Conservation (phyloP, 2,329 filamentous ascomycete genomes). For the Metarhizium humberi region DNA sequence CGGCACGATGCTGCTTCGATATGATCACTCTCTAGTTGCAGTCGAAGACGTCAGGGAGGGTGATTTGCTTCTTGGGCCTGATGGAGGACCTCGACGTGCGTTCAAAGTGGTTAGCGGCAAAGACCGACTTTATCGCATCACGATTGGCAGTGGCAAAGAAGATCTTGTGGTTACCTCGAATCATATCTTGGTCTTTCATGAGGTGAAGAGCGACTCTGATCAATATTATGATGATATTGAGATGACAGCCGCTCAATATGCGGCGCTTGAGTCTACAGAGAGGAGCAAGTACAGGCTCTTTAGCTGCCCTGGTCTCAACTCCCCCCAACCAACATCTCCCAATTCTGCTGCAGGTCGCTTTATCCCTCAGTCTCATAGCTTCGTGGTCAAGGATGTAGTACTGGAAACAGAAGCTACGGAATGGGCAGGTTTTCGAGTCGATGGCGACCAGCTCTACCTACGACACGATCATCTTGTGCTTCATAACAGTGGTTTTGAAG, state of each 20-base stretch:
- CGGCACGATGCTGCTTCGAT: slow-evolving; percentile 32
- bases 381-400: slow-evolving; percentile 29
- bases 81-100: slow-evolving; percentile 34
- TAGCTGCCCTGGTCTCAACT: slow-evolving; percentile 21
- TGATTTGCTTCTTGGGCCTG: slow-evolving; percentile 38
- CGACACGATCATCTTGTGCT: slow-evolving; percentile 22
- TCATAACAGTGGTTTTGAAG: slow-evolving; percentile 37
- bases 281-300: slow-evolving; percentile 26
- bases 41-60: slow-evolving; percentile 40
- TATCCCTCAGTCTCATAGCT: slow-evolving; percentile 21
- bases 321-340: slow-evolving; percentile 11
- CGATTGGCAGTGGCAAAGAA: slow-evolving; percentile 29
- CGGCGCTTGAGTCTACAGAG: slow-evolving; percentile 26
- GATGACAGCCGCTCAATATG: slow-evolving; percentile 36
- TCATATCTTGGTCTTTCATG: slow-evolving; percentile 37
- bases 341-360: slow-evolving; percentile 5
- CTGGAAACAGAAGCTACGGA: slow-evolving; percentile 32
- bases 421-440: slow-evolving; percentile 42
- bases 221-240: slow-evolving; percentile 29
- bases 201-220: slow-evolving; percentile 15
- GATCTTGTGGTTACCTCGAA: slow-evolving; percentile 40
- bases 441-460: slow-evolving; percentile 39
- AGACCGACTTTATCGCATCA: slow-evolving; percentile 39
- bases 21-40: slow-evolving; percentile 32
- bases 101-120: slow-evolving; percentile 39